Conservation (phyloP, 139 green algal species). For the Picochlorum sp. region DNA sequence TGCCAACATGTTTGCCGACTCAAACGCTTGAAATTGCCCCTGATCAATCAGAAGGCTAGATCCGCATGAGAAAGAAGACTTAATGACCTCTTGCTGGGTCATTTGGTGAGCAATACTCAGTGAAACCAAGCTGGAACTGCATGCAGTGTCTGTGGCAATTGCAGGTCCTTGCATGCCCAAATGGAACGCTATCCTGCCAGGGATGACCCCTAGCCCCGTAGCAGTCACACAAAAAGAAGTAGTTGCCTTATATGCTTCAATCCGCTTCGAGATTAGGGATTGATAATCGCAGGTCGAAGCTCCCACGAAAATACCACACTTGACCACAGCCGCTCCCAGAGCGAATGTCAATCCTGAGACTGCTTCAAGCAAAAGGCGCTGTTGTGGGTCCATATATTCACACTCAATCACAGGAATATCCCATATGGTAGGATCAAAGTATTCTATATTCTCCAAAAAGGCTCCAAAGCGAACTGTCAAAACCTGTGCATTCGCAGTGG, state of each 20-base stretch:
- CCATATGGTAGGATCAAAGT: constrained; percentile 50
- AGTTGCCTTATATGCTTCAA: neutral
- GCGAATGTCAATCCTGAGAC: constrained; percentile 2
- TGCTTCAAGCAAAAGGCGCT: constrained; percentile 45
- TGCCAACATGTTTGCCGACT: constrained; percentile 10
- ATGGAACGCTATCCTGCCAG: constrained; percentile 8
- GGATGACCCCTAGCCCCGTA: constrained; percentile 14
- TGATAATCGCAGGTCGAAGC: constrained; percentile 18
- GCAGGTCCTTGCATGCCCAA: constrained; percentile 44
- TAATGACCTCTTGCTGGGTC: neutral
- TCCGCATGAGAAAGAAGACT: constrained; percentile 10
- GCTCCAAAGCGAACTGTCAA: constrained; percentile 20
- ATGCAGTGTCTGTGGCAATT: constrained; percentile 58
- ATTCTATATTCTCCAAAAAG: constrained; percentile 32
- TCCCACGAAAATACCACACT: constrained; percentile 63
- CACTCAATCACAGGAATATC: constrained; percentile 40
- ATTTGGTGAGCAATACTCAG: constrained; percentile 20
- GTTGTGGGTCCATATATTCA: constrained; percentile 49
- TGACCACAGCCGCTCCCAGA: constrained; percentile 1
- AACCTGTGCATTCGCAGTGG: neutral
- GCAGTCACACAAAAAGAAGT: neutral
- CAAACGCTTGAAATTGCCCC: constrained; percentile 22
- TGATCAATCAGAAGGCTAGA: constrained; percentile 29
- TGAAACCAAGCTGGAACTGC: constrained; percentile 8
- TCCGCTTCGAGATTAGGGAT: neutral